Base-by-base conservation (phyloP, 2,329 filamentous ascomycete species). In the Thermochaetoides dissita region DNA sequence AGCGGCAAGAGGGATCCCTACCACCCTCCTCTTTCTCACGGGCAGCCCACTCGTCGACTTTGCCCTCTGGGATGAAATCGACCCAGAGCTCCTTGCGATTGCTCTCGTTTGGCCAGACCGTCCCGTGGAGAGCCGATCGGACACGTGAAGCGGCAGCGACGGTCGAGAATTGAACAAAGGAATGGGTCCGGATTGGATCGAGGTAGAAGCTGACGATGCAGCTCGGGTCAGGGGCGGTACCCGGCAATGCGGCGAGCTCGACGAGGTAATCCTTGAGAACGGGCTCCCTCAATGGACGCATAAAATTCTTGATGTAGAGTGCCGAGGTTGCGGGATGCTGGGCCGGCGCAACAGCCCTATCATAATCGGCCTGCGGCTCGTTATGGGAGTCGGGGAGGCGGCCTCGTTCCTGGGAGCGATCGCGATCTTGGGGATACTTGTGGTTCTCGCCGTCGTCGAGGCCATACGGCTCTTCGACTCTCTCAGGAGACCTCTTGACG, bases 301-400 rank as follows among this genome's bases (percentile, higher is more conserved):
- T 88, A 42, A 96, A 76, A 54, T 94, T 81, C 59, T 81, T 80
- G 52, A 96, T 91, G 63, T 95, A 96, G 37, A 96, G 66, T 10
- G 84, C 81, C 30, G 76, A 63, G 3, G 87, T 89, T 6, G 81
- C 78, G 17, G 76, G 72, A 58, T 91, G 84, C 32, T 79, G 62
- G 0, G 84, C 71, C 6, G 80, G 77, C 24, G 61, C 60, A 29
- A 69, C 60, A 17, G 41, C 42, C 34, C 46, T 36, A 28, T 47
- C 46, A 38, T 45, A 43, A 24, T 45, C 46, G 9, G 33, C 10
- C 30, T 39, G 41, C 7, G 35, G 40, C 38, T 43, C 46, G 28
- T 45, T 39, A 8, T 17, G 24, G 17, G 4, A 2, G 28, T 39
- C 31, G 28, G 1, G 29, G 10, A 6, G 30, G 9, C n/a, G 38